phyloP scores from a whole-genome alignment of 371 early-diverging fungal genomes.

The Syncephalastrum contaminatum region DNA sequence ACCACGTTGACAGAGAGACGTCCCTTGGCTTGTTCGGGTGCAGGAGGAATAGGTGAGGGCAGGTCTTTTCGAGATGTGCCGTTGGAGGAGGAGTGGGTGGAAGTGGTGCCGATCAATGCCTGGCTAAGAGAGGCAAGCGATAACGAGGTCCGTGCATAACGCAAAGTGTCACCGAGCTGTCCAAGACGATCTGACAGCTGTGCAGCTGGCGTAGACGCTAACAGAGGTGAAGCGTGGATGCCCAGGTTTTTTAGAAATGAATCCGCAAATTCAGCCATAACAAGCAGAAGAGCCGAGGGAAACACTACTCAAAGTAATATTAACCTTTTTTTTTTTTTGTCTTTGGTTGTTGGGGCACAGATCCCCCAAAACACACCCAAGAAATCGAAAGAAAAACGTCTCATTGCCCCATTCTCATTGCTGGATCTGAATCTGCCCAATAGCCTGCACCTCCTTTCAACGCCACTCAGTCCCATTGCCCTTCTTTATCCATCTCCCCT shows the following conservation, averaged over 20 bases:
- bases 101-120: conserved; percentile 12
- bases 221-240: conserved; percentile 16
- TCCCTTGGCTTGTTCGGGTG: conserved; percentile 26
- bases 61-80: neutral
- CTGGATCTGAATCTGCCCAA: no score
- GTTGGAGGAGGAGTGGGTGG: conserved; percentile 1
- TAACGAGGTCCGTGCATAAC: conserved; percentile 22
- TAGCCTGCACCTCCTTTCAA: no score
- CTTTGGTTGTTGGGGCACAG: no score
- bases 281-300: neutral
- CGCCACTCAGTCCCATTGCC: no score
- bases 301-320: neutral
- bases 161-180: conserved; percentile 19
- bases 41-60: conserved; percentile 12
- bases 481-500: no score
- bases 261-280: conserved; percentile 25
- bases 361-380: no score
- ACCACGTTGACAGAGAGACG: conserved; percentile 33
- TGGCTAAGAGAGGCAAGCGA: conserved; percentile 21
- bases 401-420: no score
- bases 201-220: conserved; percentile 11
- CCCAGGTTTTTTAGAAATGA: conserved; percentile 23
- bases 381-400: no score
- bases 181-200: conserved; percentile 16
- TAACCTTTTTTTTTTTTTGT: neutral